Conservation (phyloP, 148 eudicot species). For the Vaccinium corymbosum region DNA sequence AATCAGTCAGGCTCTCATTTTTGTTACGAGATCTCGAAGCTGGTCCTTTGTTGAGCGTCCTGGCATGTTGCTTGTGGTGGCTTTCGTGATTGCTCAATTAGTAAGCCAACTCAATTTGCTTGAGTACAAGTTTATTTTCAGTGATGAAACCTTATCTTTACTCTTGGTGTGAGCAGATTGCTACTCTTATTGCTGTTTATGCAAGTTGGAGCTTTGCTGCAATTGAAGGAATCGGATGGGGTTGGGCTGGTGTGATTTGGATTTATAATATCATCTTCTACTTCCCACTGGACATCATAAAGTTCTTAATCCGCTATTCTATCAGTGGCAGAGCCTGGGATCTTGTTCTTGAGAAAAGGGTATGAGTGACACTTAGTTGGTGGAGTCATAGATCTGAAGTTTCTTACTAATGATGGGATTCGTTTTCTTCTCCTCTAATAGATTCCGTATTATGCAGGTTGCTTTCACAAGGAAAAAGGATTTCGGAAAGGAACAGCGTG, state of each 20-base stretch:
- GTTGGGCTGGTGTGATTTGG: constrained; percentile 99
- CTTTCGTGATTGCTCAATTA: constrained; percentile 84
- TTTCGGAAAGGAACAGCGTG: constrained; percentile 90
- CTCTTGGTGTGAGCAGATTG: constrained; percentile 49
- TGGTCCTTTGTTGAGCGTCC: constrained; percentile 96
- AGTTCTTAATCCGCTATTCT: constrained; percentile 81
- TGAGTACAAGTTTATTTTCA: not conserved
- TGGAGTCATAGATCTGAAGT: not conserved
- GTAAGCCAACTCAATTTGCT: constrained; percentile 32
- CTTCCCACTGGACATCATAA: constrained; percentile 85
- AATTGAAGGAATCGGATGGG: constrained; percentile 98
- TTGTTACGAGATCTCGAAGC: constrained; percentile 93
- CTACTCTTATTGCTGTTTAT: constrained; percentile 94
- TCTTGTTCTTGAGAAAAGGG: constrained; percentile 94
- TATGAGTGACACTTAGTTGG: constrained; percentile 25
- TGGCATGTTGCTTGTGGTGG: constrained; percentile 69
- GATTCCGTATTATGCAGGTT: constrained; percentile 38
- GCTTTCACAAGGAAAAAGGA: constrained; percentile 94
- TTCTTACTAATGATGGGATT: not conserved
- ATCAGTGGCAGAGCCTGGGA: constrained; percentile 99
- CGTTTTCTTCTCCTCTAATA: not conserved
- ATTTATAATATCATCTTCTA: constrained; percentile 74
- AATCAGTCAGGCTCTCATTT: constrained; percentile 93
- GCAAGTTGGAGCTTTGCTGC: constrained; percentile 97
- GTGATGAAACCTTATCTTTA: not conserved